Evolutionary conservation across 2,329 filamentous ascomycete species (phyloP), one percentile per base, ranked within the genome.

Genomic region (Tolypocladium pustulatum): DNA sequence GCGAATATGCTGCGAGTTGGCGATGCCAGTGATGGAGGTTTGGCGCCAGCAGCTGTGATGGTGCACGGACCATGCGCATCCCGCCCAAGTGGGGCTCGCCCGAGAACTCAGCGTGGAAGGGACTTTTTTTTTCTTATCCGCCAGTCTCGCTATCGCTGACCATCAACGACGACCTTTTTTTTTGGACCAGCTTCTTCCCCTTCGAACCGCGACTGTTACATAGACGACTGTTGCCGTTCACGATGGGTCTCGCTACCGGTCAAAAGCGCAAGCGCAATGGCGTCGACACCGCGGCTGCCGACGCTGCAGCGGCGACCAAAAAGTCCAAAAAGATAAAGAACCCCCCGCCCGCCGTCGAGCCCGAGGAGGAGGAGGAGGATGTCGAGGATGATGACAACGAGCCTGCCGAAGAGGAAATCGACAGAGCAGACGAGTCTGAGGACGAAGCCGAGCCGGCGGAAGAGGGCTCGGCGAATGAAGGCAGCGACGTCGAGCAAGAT

Each of bases 221-320:
- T 9, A n/a, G 40, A 4, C 27, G n/a, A 53, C 7, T 54, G 40
- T 49, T 49, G 17, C 46, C 43, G 8, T 40, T 49, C 60, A 71
- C 57, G 15, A 75, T 75, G 73, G 68, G 70, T 63, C 65, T 68
- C 60, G 63, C 67, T 53, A 64, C 69, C 54, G 73, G 65, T 66
- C 79, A 78, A 64, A 80, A 80, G 70, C 73, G 78, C 60, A 76
- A 74, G 63, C 70, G 72, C 59, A 73, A 69, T 64, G 71, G 69
- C 60, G 68, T 66, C 57, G 70, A 74, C 59, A 63, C 69, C 52
- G 64, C 66, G 20, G 58, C 68, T 51, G 58, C 65, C 34, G 61
- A 67, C 40, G 57, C 60, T 4, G 52, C 60, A 6, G 61, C 61
- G 7, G 38, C 56, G 38, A 58, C 69, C 30, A 71, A 73, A 46